Conservation (phyloP, 768 basidiomycete genomes). For the Suillus americanus region DNA sequence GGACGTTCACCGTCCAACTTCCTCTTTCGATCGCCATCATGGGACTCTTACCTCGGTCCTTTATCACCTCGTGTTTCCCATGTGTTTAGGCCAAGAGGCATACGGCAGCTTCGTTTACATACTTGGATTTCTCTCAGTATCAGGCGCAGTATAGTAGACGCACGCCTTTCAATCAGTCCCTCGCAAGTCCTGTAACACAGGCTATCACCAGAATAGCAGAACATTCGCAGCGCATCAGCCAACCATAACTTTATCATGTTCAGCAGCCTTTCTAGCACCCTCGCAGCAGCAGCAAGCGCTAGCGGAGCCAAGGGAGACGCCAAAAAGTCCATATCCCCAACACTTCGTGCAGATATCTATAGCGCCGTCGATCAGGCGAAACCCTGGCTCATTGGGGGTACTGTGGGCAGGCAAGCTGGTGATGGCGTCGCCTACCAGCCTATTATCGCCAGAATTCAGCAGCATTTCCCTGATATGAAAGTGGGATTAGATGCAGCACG, state of each 20-base stretch:
- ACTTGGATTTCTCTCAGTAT: constrained; percentile 8
- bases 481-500: constrained; percentile 49
- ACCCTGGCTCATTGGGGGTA: constrained; percentile 43
- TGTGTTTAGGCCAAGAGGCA: constrained; percentile 10
- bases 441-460: constrained; percentile 45
- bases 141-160: background rate
- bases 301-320: constrained; percentile 18
- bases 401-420: constrained; percentile 44
- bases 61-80: constrained; percentile 23
- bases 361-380: constrained; percentile 45
- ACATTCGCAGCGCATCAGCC: background rate
- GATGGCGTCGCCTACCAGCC: constrained; percentile 52
- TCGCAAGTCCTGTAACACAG: background rate
- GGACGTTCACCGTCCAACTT: background rate
- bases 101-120: constrained; percentile 17
- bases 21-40: constrained; percentile 2
- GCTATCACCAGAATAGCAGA: constrained; percentile 7
- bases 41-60: background rate
- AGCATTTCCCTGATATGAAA: constrained; percentile 47
- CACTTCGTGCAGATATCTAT: constrained; percentile 52
- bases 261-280: constrained; percentile 42
- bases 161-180: constrained; percentile 1
- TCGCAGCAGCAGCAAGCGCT: constrained; percentile 34
- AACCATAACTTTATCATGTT: constrained; percentile 37
- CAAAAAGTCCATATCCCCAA: constrained; percentile 48